Evolutionary conservation across 768 basidiomycete genomes (phyloP), one percentile per base, ranked within the genome.

Genomic region (Daedalea quercina): DNA sequence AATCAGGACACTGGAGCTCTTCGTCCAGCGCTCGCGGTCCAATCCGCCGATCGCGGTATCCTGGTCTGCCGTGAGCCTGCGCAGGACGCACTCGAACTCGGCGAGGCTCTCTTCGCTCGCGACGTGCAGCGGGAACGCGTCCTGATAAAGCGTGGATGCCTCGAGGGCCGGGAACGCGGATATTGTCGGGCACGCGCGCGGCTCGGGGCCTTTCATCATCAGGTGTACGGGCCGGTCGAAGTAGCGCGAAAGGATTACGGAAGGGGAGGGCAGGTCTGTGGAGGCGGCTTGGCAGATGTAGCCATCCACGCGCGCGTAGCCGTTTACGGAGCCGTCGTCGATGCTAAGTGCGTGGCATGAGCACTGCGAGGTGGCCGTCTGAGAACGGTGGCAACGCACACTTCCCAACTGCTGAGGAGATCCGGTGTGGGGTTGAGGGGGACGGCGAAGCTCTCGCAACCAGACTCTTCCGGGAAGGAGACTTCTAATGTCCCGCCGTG

Each of bases 61-160:
- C 8, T 56, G 50, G 28, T 50, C 57, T 79, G 70, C 3, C 74
- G 78, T 52, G 59, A 67, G 44, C 77, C 79, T 35, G 77, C 73
- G 70, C 47, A 80, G 65, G 44, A 76, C 74, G 50, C 70, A 66
- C 57, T 82, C 74, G 31, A 89, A 65, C 33, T 73, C 73, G 25
- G 51, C 63, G 57, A 84, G 72, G 60, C 81, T 84, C 68, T 90
- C 83, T 63, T 84, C 78, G 22, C 83, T 84, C 24, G 85, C 69
- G 6, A 90, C 60, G 31, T 87, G 67, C 46, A 91, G 60, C 1
- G 88, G 87, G 62, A 80, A 90, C 51, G 79, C 81, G 56, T 90
- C 88, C 65, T 89, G 84, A 35, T 58, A 66, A 9, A 19, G 19
- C 3, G 44, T 45, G 25, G 12, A 13, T 12, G 78, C 80, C 25